Base-by-base conservation (phyloP, 2,329 filamentous ascomycete genomes). In the Talaromyces sp. region DNA sequence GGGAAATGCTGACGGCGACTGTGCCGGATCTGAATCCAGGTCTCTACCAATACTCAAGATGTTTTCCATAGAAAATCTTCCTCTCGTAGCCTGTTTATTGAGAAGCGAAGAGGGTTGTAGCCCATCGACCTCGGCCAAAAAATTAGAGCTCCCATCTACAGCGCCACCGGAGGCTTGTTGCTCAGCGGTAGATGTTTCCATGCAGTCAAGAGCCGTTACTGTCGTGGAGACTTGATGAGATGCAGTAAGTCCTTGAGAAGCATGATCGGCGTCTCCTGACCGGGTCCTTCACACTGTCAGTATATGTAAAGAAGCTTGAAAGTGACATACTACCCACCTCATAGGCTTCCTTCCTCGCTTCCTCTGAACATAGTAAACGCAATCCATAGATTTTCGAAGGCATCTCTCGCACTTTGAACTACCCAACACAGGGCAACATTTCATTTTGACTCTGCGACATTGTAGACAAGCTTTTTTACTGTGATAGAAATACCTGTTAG, bases 381-480 rank as follows among this genome's bases (percentile, higher is more conserved):
- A 58, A 6, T 58, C 56, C 37, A 58, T 58, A n/a, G 56, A 58
- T 37, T 43, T 58, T 27, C 56, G 56, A 43, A 58, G 56, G 56
- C 56, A 58, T 13, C 56, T 37, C 37, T 58, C 56, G 35, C 56
- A 58, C 56, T 43, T 58, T 13, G 35, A 7, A 58, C 35, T 58
- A 19, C 37, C 37, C 19, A 43, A n/a, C 37, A 58, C 37, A 43
- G 41, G 41, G 16, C 41, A 43, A 19, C 41, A 43, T 19, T 16
- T 43, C 41, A 43, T 43, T 43, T 43, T 43, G 14, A 43, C 41
- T 43, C 16, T 43, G 41, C 41, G 41, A 9, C 41, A 43, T 43
- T 43, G 41, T 43, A 43, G 2, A 9, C 41, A 43, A 43, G 41
- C 41, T 19, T 43, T 43, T 43, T 16, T 7, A 43, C 41, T 43